Evolutionary conservation across 352 stramenopile species (phyloP), one percentile per base, ranked within the genome.

Genomic region (Pythium biforme): DNA sequence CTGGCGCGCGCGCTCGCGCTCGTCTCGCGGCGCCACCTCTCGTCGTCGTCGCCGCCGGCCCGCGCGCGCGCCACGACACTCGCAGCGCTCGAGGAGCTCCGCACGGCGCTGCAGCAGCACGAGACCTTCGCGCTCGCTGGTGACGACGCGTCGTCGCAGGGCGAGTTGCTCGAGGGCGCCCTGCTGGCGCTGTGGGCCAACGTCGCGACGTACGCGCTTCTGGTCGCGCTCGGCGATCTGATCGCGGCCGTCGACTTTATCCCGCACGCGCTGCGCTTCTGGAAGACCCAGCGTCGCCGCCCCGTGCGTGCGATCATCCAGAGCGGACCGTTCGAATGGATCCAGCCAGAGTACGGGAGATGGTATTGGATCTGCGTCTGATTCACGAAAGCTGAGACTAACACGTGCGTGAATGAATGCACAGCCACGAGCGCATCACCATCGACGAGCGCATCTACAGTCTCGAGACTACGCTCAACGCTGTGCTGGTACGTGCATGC

Each of bases 191-290:
- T 93, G 27, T 93, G 83, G 83, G 60, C 72, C 0, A 81, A 88
- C 43, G 80, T 84, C 31, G 81, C 73, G 22, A 79, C 72, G 34
- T 87, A 87, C 55, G 65, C 79, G 54, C 57, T 90, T 34, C 72
- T 89, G 29, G 66, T 79, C 12, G 83, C 83, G 34, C 69, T 90
- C 8, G 69, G 79, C 14, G 73, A 91, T 50, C 53, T 91, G 11
- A 73, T 93, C 50, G 63, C 68, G 31, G 80, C 76, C 15, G 78
- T 93, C 34, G 78, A 90, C 61, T 89, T 83, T 49, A 83, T 93
- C 26, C 83, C 83, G n/a, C 70, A 83, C 15, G 64, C 81, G 2
- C 68, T 90, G 23, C 62, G 62, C 29, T 93, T 84, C 64, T 93
- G 83, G 83, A 93, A 89, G 65, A 63, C 73, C 20, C 48, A 80